Base-by-base conservation (phyloP, 371 early-diverging fungal genomes). In the Rhizomucor miehei region DNA sequence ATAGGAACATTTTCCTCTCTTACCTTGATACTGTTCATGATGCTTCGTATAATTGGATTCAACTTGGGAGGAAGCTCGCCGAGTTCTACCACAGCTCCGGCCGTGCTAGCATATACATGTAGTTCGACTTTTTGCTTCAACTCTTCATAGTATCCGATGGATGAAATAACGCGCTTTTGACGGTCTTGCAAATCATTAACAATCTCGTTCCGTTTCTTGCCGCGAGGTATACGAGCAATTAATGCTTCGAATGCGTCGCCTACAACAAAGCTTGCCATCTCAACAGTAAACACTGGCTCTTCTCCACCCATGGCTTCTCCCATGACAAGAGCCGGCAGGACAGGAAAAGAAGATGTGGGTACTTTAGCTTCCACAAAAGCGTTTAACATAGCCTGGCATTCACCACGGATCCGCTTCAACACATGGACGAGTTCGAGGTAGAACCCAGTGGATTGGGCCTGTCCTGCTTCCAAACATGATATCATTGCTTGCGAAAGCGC, bases 21-120 rank as follows among this genome's bases (percentile, higher is more conserved):
- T 62, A 61, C 57, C 68, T 94, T 92, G 51, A 97, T 81, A 11
- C 90, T 82, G 54, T 88, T 85, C 94, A 95, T 97, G 21, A 98
- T 73, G 46, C 91, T 75, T 19, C 93, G 85, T 45, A 97, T 84
- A 11, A 98, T 73, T 3, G 91, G 89, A 55, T 89, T 94, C 11
- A 95, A 79, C 63, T 92, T 94, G 1, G 77, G 51, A 5, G 97
- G 97, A 11, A 97, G 69, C 1, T 65, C 71, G 10, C 90, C 92
- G 12, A 94, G 59, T 13, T 85, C 81, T 5, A 93, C 86, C 2
- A 93, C 84, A 1, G 97, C 94, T 0, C 90, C 83, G 6, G 96
- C 90, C 21, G 89, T 76, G n/a, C 88, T 79, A 0, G 94, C 89
- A 47, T 78, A 72, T 3, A 87, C 88, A 23, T 87, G 79, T 16